A percentile compares a stretch with the other conserved stretches of the same genome.
Conservation (phyloP, 495 filamentous ascomycete genomes). For the Letharia lupina region DNA sequence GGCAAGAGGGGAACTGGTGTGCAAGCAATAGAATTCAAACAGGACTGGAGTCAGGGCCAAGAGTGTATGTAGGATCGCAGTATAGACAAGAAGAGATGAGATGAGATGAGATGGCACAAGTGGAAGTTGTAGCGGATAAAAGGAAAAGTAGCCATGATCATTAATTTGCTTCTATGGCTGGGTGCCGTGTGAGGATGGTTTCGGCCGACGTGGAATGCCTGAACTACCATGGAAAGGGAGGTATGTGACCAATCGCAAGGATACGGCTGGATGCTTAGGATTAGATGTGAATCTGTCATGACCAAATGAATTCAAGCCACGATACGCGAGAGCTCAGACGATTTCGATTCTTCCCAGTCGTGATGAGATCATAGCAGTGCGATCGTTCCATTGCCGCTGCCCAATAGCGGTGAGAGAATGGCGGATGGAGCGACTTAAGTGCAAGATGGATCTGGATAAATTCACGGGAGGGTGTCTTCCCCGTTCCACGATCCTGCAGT, state of each 20-base stretch:
- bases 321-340: constrained; percentile 13
- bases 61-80: neutral
- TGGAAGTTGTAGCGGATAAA: constrained; percentile 6
- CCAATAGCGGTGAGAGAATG: constrained; percentile 2
- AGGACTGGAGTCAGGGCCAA: neutral
- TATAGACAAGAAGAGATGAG: neutral
- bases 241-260: constrained; percentile 8
- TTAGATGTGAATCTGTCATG: neutral
- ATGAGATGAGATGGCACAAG: neutral
- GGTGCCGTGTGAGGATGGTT: neutral
- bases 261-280: neutral
- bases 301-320: constrained; percentile 11
- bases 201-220: neutral
- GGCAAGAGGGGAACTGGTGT: neutral
- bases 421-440: constrained; percentile 1
- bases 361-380: neutral
- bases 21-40: neutral
- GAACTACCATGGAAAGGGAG: neutral
- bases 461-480: constrained; percentile 1
- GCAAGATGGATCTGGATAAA: constrained; percentile 1
- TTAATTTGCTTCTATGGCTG: neutral
- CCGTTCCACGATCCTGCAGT: constrained; percentile 2
- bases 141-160: neutral
- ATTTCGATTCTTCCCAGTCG: neutral
- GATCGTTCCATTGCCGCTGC: neutral